phyloP scores from a whole-genome alignment of 345 rosid species.

The Garcia nutans region DNA sequence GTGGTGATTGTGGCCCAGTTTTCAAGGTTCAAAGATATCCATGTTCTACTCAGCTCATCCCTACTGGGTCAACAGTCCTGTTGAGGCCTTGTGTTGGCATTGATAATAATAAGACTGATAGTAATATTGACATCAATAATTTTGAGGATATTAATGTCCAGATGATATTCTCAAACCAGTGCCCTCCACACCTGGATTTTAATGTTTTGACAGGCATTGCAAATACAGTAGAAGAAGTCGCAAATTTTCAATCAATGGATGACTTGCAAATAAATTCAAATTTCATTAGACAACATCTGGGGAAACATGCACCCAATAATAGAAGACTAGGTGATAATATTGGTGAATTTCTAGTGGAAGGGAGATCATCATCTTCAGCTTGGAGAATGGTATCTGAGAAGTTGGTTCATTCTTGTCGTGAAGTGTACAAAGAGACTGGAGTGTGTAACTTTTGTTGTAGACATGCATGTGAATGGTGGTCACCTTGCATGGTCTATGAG shows the following conservation, averaged over 20 bases:
- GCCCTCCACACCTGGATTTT: constrained; percentile 30
- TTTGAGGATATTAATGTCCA: constrained; percentile 26
- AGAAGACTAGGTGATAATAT: constrained; percentile 23
- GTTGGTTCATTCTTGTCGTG: constrained; percentile 25
- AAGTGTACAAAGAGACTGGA: constrained; percentile 24
- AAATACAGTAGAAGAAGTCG: constrained; percentile 5
- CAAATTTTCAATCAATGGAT: constrained; percentile 10
- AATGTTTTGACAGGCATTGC: constrained; percentile 8
- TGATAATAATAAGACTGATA: constrained; percentile 9
- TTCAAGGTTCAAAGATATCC: constrained; percentile 38
- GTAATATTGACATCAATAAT: constrained; percentile 4
- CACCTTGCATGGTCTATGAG: constrained; percentile 17
- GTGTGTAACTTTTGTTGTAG: constrained; percentile 31
- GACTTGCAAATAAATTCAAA: background rate
- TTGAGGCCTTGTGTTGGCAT: constrained; percentile 12
- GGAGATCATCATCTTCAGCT: constrained; percentile 31
- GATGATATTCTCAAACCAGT: constrained; percentile 25
- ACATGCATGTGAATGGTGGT: constrained; percentile 28
- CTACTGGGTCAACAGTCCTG: constrained; percentile 33
- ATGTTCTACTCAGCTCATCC: constrained; percentile 27
- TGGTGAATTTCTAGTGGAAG: constrained; percentile 41
- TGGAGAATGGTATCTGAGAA: constrained; percentile 40
- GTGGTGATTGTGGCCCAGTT: constrained; percentile 39
- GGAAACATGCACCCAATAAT: constrained; percentile 3
- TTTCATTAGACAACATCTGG: background rate